Base-by-base conservation (phyloP, 208 protist species). In the Angomonas deanei region DNA sequence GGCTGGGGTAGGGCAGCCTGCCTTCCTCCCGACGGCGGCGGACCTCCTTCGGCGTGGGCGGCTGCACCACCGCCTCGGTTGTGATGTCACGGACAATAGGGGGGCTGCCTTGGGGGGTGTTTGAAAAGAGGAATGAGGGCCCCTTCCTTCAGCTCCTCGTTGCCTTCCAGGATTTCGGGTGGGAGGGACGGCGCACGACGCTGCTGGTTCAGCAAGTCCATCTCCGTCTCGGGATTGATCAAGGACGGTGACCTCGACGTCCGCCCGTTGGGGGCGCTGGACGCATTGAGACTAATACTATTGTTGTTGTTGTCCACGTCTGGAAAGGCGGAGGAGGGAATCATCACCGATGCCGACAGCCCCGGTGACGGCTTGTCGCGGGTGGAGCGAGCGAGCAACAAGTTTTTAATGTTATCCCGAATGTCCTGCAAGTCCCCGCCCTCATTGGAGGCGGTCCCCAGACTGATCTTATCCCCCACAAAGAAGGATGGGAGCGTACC, bases 1-100 rank as follows among this genome's bases (percentile, higher is more conserved):
- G 76, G 42, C 70, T 76, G 10, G 76, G 76, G 28, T 79, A 87
- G 13, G 71, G 71, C 68, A 79, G 36, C 19, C 67, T 39, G 28
- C 71, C 80, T 3, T 24, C n/a, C 38, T 36, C 42, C 28, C 60
- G 60, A 6, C 21, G 61, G 19, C 33, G 52, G 19, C 23, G 49
- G 26, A 50, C 31, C 32, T 19, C 10, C 31, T 38, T 30, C 15
- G 30, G 49, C 21, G 50, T 17, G 1, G 63, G 36, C 17, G 52
- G 30, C 54, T 42, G 54, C 54, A 19, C 28, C 54, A 39, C 28
- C 27, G 23, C 54, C 15, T 34, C 28, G 28, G 50, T 56, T 17
- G 11, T 33, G 50, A 56, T 56, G 4, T 28, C 5, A 19, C 15
- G 28, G 26, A 56, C 50, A 11, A 56, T 24, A 3, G 50, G 50